Evolutionary conservation across 768 basidiomycete genomes (phyloP), one percentile per base, ranked within the genome.

Genomic region (Xerocomellus intermedius): DNA sequence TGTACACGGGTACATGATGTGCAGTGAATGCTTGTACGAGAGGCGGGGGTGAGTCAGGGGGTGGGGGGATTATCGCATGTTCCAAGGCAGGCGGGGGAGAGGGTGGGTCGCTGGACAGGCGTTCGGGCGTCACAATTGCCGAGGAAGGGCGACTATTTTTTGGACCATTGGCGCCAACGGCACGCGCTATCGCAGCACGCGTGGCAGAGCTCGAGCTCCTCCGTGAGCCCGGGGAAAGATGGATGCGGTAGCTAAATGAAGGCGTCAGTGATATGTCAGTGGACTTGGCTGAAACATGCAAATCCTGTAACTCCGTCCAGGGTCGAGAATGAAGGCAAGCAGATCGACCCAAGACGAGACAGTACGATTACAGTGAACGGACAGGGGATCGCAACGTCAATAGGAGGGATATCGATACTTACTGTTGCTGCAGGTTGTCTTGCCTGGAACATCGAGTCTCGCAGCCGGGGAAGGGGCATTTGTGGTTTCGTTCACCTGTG

Each of bases 391-490:
- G 17, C 19, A 30, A 41, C 8, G 28, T 14, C 33, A n/a, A 48
- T 30, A 12, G 28, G 22, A 4, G 17, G 35, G 33, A 32, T 5
- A 3, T 22, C 5, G 28, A 52, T 12, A 58, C 69, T 55, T 16
- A 71, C 69, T 71, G 69, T n/a, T 71, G 69, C 26, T 71, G 84
- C 17, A 96, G 79, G 61, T 96, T 96, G 63, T 96, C 94, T 70
- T 94, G 91, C 33, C 93, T 77, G 12, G 90, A 92, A 61, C 94
- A 95, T 17, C 89, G 80, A 2, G 92, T 94, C 63, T 94, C 90
- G 69, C 93, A 96, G 22, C 92, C 93, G n/a, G 94, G 93, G 75
- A 92, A 95, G 33, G 94, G 93, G 66, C 93, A 96, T 56, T 85
- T 89, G 75, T 94, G 91, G 73, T 94, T 94, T 58, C 91, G 81